Base-by-base conservation (phyloP, 192 early-diverging fungal species). In the Linderina pennispora region DNA sequence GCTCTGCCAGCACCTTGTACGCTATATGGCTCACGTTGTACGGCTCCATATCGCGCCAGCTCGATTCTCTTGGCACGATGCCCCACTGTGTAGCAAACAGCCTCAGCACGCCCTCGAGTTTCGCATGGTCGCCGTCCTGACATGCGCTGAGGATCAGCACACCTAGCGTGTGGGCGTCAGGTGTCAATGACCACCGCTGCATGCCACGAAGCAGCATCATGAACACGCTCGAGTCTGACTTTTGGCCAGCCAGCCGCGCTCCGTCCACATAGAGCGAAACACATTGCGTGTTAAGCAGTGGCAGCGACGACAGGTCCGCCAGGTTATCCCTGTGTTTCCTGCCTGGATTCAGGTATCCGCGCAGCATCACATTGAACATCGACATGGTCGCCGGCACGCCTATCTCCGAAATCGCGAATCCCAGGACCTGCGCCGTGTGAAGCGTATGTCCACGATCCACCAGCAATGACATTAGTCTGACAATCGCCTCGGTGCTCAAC, bases 331-430 rank as follows among this genome's bases (percentile, higher is more conserved):
- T 8, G 19, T 8, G n/a, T 22, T 18, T 8, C 25, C 36, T 4
- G 16, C 40, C 22, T 5, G 28, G 28, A 11, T 31, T 11, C 6
- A 31, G 28, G 28, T 31, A 31, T 7, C 50, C 59, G 23, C 36
- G 26, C 17, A 70, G 50, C 17, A 43, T 23, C 25, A 58, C 40
- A 47, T 62, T 70, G 35, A 70, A 70, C 34, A 58, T 42, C 4
- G 66, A 53, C 16, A 51, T 32, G 16, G 31, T 15, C 6, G 50
- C 42, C 1, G 54, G 44, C 22, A 62, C 50, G 18, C 66, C 59
- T n/a, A 36, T 25, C 46, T 62, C 59, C 16, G 54, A 58, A 9
- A 55, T 58, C 4, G 66, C 58, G 1, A 62, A 32, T 0, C 59
- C 66, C 14, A 70, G 48, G 10, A 58, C 23, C 50, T 62, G 55